A percentile compares a stretch with the other conserved stretches of the same genome.
Conservation (phyloP, 2,329 filamentous ascomycete species). For the Fusarium sp. region DNA sequence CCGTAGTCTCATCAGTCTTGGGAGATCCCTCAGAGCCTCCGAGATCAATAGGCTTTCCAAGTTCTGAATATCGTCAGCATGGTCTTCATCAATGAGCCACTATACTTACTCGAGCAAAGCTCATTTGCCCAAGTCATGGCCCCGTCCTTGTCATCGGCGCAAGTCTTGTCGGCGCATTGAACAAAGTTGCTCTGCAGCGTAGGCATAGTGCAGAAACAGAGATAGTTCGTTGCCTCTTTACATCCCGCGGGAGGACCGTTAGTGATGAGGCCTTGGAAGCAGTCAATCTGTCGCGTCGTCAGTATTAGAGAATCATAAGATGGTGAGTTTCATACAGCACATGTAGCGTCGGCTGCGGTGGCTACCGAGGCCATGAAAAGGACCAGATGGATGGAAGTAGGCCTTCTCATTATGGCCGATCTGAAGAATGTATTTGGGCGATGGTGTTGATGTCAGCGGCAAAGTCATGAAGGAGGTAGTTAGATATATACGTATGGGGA, state of each 20-base stretch:
- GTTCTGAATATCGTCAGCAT: constrained; percentile 2
- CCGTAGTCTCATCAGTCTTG: constrained; percentile 5
- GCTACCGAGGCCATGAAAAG: constrained; percentile 20
- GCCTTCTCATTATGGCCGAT: constrained; percentile 23
- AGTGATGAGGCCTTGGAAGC: constrained; percentile 42
- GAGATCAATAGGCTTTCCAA: constrained; percentile 22
- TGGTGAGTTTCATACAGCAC: constrained; percentile 14
- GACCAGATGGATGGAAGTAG: constrained; percentile 2
- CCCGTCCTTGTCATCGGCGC: not conserved
- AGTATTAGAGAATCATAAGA: not conserved
- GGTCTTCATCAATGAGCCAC: accelerated
- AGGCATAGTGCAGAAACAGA: constrained; percentile 45
- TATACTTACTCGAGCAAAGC: constrained; percentile 46
- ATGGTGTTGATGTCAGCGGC: accelerated
- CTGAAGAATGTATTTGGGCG: not conserved
- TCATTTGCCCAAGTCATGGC: constrained; percentile 39
- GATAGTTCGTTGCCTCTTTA: constrained; percentile 45
- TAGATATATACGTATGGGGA: not conserved
- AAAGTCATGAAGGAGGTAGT: not conserved
- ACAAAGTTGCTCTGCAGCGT: constrained; percentile 39
- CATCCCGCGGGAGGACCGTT: constrained; percentile 43
- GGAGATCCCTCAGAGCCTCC: constrained; percentile 1
- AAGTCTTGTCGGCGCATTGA: constrained; percentile 33
- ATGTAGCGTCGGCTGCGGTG: constrained; percentile 13
- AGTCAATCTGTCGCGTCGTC: constrained; percentile 34